Evolutionary conservation across 768 basidiomycete species (phyloP), one percentile per base, ranked within the genome.

Genomic region (Auriculariales sp.): DNA sequence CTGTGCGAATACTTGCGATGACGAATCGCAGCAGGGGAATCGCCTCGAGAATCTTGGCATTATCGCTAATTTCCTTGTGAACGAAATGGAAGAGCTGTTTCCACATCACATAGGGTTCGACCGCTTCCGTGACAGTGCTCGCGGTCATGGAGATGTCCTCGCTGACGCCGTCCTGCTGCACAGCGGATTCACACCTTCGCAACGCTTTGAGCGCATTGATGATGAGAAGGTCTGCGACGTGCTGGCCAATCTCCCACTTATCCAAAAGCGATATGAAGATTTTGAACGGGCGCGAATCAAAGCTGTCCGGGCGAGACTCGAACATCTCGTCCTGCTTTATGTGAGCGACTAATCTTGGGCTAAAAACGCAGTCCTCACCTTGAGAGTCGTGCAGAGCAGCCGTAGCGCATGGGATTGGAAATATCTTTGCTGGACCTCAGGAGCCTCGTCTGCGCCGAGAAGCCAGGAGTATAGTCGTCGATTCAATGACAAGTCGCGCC

Each of bases 231-330:
- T 90, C 83, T 0, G 91, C 91, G 25, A 99, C 63, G 0, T 75
- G 71, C 6, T 75, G 77, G 3, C 94, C 94, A 39, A 98, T 83
- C 62, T 98, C 95, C 87, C 90, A 97, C 63, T 95, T 95, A 64
- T 99, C 95, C 55, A 97, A 68, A 15, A 98, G 64, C 1, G 91
- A 93, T 22, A 98, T 82, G 62, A 95, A 93, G 29, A 98, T 85
- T 65, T 93, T 94, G 75, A 92, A 98, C 0, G 95, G 90, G 24
- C 88, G 70, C 3, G 85, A 83, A 53, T 82, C 80, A 1, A 83
- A 70, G 55, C 89, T 90, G 51, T 81, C 79, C 46, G 74, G 72
- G 2, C 79, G 79, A 2, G 81, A 81, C 10, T 71, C 65, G 52
- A 76, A 69, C 86, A 92, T 90, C 54, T 92, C 88, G 39, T 73